These are phyloP conservation scores for Trichoderma cornu-damae DNA, from an alignment of 2,329 filamentous ascomycete genomes.

Conservation along the genomic window DNA sequence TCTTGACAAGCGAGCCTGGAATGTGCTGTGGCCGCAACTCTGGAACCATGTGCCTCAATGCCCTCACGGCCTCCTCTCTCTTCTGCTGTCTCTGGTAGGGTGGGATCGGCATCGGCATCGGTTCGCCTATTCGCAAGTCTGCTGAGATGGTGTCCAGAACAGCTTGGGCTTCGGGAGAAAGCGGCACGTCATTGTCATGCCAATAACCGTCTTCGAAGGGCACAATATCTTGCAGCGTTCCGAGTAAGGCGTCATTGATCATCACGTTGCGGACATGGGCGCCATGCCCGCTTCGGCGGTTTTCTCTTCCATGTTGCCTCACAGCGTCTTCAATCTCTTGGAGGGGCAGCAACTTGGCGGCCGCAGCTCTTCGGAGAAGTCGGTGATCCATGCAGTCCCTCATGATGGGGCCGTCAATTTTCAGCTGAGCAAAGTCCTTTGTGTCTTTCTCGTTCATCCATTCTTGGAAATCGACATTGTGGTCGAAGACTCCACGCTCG, in stretches of 20 bases:
- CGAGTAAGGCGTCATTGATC: slow-evolving; percentile 2
- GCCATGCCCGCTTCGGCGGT: not conserved
- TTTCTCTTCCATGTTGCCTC: not conserved
- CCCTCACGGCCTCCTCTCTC: not conserved
- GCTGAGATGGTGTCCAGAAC: not conserved
- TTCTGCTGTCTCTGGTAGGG: not conserved
- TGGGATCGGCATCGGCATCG: not conserved
- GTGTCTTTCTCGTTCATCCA: not conserved
- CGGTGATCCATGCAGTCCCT: not conserved
- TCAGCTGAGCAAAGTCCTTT: not conserved
- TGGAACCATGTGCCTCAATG: not conserved
- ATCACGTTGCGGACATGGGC: not conserved
- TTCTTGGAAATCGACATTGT: not conserved
- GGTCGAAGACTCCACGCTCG: not conserved
- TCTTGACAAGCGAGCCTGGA: not conserved
- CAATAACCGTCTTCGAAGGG: not conserved
- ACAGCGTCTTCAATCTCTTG: not conserved
- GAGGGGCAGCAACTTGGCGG: not conserved
- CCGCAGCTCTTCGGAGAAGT: not conserved
- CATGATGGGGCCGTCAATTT: not conserved
- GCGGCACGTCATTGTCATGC: not conserved
- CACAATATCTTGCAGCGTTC: not conserved
- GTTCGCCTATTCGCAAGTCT: not conserved
- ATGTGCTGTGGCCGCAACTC: not conserved
- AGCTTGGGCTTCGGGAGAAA: not conserved